Evolutionary conservation across 2,329 filamentous ascomycete genomes (phyloP), one percentile per base, ranked within the genome.

Genomic region (Tolypocladium inflatum): DNA sequence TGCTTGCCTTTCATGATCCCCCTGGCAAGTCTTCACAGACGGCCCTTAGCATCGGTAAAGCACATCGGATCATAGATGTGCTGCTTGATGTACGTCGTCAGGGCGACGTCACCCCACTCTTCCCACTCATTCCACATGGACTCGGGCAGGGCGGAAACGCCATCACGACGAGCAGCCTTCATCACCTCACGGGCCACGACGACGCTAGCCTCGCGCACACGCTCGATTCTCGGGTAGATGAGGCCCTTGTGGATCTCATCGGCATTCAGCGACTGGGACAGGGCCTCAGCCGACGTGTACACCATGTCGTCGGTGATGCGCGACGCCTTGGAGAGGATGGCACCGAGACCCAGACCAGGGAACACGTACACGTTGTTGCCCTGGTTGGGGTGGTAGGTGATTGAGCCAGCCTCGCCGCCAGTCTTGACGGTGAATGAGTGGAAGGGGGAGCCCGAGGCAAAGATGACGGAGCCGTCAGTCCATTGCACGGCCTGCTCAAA

Each of bases 401-500:
- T 79, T 55, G 78, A 76, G 57, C 81, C 77, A 53, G 77, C 76
- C 60, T 81, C 78, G 48, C 78, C 76, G 33, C 75, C 71, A 61
- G 77, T 79, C 76, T 87, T 88, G 69, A 84, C 81, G 57, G 81
- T 84, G 69, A 90, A 81, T 2, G 87, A 81, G 30, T 85, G 82
- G 83, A 97, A 97, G 17, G 94, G 94, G 54, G 91, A 96, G 62
- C 94, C 94, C 7, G 91, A 97, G 55, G 94, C 94, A 70, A 99
- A 99, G 71, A 99, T 85, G 67, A 86, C 91, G 57, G 86, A 90
- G 61, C 93, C 93, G 59, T 97, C 89, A 13, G 93, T 97, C 86
- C 93, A 86, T 68, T 86, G 83, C 68, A 97, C 83, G 19, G 94
- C 94, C 70, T 94, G 89, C 79, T 97, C 92, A 68, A 95, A 97